Conservation (phyloP, 1,139 yeast species). For the Pichia sp. region DNA sequence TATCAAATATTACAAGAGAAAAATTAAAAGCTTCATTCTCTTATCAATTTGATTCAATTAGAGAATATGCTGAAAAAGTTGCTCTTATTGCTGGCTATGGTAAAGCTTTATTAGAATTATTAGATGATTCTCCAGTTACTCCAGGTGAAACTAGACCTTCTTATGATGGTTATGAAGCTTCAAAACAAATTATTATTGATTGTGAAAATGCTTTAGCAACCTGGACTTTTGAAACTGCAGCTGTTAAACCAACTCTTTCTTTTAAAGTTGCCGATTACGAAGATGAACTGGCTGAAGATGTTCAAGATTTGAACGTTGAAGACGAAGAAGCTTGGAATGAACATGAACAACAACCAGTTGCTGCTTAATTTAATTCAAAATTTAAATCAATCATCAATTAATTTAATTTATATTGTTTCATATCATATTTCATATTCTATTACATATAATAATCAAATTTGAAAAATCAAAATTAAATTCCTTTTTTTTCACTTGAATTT, state of each 20-base stretch:
- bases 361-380: slow-evolving; percentile 18
- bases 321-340: slow-evolving; percentile 33
- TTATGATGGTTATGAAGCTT: slow-evolving; percentile 82
- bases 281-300: slow-evolving; percentile 40
- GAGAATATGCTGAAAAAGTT: slow-evolving; percentile 79
- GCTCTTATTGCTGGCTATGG: slow-evolving; percentile 88
- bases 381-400: neutral
- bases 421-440: too few species aligned
- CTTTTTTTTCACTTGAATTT: too few species aligned
- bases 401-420: too few species aligned
- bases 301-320: slow-evolving; percentile 49
- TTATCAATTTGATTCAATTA: slow-evolving; percentile 75
- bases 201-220: slow-evolving; percentile 79
- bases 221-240: slow-evolving; percentile 80
- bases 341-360: slow-evolving; percentile 20
- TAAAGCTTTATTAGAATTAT: slow-evolving; percentile 73
- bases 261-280: slow-evolving; percentile 69
- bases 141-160: slow-evolving; percentile 91
- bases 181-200: slow-evolving; percentile 79
- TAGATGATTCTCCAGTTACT: slow-evolving; percentile 80
- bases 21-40: slow-evolving; percentile 79
- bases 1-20: slow-evolving; percentile 82
- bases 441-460: too few species aligned
- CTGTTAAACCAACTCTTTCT: slow-evolving; percentile 72
- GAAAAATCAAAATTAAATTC: too few species aligned